These are phyloP conservation scores for Parachlorella kessleri DNA, from an alignment of 139 green algal species.

Conservation along the genomic window DNA sequence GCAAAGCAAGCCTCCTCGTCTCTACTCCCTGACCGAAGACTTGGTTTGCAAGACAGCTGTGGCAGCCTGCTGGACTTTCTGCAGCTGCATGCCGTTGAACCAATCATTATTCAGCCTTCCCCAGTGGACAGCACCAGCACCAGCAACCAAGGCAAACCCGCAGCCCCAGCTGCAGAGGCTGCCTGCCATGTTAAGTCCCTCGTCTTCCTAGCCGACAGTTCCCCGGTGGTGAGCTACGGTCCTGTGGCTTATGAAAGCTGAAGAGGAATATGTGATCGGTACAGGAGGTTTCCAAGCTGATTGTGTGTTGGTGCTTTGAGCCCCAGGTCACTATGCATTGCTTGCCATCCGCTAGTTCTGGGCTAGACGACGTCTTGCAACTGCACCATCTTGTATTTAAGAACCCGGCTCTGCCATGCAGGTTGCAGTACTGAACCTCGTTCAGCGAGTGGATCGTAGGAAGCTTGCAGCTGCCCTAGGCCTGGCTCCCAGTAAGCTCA, in stretches of 20 bases:
- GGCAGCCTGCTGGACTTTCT: too few species aligned
- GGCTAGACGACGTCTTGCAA: background rate
- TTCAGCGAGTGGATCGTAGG: background rate
- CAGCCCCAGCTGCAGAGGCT: too few species aligned
- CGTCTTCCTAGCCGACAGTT: constrained; percentile 2
- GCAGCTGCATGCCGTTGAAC: too few species aligned
- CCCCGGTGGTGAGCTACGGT: background rate
- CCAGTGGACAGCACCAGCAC: too few species aligned
- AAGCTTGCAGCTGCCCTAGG: constrained; percentile 2
- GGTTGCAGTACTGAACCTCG: constrained; percentile 17
- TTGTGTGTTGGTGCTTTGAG: background rate
- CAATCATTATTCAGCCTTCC: too few species aligned
- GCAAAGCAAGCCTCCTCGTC: too few species aligned
- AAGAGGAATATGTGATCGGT: background rate
- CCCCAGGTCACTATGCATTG: background rate
- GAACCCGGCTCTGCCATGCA: too few species aligned
- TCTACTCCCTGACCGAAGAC: too few species aligned
- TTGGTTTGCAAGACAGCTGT: too few species aligned
- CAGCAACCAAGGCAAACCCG: too few species aligned
- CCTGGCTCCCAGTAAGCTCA: background rate
- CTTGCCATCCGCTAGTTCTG: background rate
- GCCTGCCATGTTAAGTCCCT: constrained; percentile 27
- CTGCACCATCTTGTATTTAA: too few species aligned
- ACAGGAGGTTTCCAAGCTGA: background rate
- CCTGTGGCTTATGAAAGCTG: background rate